A percentile compares a stretch with the other conserved stretches of the same genome.
Evolutionary conservation across 768 basidiomycete genomes (phyloP).

Genomic region (Suillus luteus): DNA sequence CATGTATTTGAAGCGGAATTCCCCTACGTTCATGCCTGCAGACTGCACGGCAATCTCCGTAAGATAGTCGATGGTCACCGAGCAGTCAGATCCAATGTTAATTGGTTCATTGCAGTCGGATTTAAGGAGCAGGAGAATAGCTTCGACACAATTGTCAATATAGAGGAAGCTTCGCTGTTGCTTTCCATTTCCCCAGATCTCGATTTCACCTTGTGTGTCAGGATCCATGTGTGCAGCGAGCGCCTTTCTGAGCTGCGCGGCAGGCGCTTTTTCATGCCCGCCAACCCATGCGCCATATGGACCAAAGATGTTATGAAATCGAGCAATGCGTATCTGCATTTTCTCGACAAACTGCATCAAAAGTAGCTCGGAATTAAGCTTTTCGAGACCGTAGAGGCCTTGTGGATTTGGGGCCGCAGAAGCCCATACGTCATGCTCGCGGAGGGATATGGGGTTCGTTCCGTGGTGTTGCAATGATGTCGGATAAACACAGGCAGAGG

Average conservation of each 20-base stretch:
- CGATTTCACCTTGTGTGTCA: constrained; percentile 31
- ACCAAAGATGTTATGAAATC: constrained; percentile 63
- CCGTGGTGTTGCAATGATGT: constrained; percentile 39
- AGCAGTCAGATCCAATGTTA: constrained; percentile 54
- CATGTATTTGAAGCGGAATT: constrained; percentile 33
- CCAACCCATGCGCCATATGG: constrained; percentile 53
- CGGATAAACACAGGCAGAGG: constrained; percentile 62
- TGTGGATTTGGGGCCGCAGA: constrained; percentile 46
- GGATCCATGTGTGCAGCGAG: constrained; percentile 29
- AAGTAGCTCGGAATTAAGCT: constrained; percentile 51
- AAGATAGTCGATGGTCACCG: constrained; percentile 45
- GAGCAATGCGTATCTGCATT: constrained; percentile 47
- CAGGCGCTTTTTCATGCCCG: constrained; percentile 61
- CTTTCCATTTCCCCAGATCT: constrained; percentile 59
- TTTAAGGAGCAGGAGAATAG: constrained; percentile 43
- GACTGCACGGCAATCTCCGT: constrained; percentile 41
- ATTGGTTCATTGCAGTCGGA: constrained; percentile 40
- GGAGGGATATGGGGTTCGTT: constrained; percentile 42
- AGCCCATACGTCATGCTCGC: constrained; percentile 47
- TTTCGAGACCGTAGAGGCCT: constrained; percentile 62
- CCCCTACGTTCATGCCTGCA: constrained; percentile 30
- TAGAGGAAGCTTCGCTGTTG: constrained; percentile 59
- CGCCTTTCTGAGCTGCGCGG: constrained; percentile 58
- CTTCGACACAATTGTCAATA: constrained; percentile 58
- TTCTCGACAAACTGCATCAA: constrained; percentile 33